Base-by-base conservation (phyloP, 768 basidiomycete species). In the Ephemerocybe angulata region DNA sequence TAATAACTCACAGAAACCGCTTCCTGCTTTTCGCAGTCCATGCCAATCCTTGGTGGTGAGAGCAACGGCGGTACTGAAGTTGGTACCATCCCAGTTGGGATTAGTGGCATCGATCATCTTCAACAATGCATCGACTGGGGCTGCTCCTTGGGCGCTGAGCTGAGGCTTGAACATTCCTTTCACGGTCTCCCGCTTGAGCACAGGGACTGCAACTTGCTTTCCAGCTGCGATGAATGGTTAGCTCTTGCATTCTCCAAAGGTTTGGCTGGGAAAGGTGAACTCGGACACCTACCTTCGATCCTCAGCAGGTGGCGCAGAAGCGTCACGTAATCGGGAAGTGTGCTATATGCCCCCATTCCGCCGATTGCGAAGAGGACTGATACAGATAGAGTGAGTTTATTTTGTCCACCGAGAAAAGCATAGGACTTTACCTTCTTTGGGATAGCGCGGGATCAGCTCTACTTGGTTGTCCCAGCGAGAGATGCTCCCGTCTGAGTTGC, bases 241-340 rank as follows among this genome's bases (percentile, higher is more conserved):
- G 5, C 37, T 54, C 29, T n/a, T 42, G 25, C 1, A 51, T 31
- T 27, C 22, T n/a, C 17, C 28, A 31, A 29, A 11, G 22, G 30
- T 24, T 41, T 6, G 41, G 19, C 1, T 19, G 13, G 12, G 7
- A 30, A 33, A 29, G 42, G n/a, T 13, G 21, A 17, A 27, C 28
- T n/a, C n/a, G n/a, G 37, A n/a, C 24, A 33, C 54, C 41, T 53
- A 65, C 68, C 64, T 33, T 65, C 52, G 13, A 70, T 66, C 43
- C 67, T 65, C 2, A 72, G 58, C 12, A 72, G 41, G 42, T 71
- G 67, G 3, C 63, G 66, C 17, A 70, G 48, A 7, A 72, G 54
- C 4, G 55, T 55, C 40, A 53, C 62, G 56, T 70, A 70, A 55
- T 70, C 68, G 29, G 60, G 61, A 29, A 65, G 33, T 7, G 71